These are phyloP conservation scores for Sesbania bispinosa DNA, from an alignment of 306 rosid genomes.

Conservation along the genomic window DNA sequence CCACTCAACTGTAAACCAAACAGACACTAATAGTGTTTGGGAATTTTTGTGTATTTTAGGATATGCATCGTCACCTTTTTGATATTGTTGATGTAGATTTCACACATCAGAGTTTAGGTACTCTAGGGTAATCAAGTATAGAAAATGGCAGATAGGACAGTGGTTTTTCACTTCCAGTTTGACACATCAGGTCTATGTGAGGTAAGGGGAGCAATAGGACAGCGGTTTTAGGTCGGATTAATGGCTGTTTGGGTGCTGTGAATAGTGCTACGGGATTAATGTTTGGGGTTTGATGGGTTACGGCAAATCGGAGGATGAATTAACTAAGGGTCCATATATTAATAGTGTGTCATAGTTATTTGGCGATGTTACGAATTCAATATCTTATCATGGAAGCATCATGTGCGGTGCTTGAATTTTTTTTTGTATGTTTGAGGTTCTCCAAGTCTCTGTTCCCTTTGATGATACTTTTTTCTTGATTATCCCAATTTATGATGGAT, in stretches of 20 bases:
- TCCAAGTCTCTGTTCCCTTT: background rate
- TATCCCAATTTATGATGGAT: background rate
- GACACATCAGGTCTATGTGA: background rate
- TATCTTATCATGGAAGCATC: background rate
- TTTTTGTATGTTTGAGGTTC: slow-evolving; percentile 13
- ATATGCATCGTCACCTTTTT: background rate
- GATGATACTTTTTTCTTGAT: slow-evolving; percentile 5
- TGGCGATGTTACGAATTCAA: background rate
- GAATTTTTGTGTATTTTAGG: background rate
- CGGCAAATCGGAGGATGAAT: background rate
- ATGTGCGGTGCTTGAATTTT: background rate
- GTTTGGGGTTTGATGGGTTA: background rate
- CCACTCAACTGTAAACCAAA: too few species aligned
- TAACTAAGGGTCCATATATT: background rate
- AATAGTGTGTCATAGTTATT: background rate
- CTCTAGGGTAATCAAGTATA: background rate
- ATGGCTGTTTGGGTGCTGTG: background rate
- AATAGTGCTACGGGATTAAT: background rate
- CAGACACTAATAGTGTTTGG: background rate
- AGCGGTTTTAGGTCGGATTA: background rate
- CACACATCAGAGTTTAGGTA: background rate
- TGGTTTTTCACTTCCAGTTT: too few species aligned
- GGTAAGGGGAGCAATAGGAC: background rate
- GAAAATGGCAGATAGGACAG: background rate
- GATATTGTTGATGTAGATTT: background rate